A percentile compares a stretch with the other conserved stretches of the same genome.
phyloP scores from a whole-genome alignment of 106 monocot species.

The Acorus calamus region DNA sequence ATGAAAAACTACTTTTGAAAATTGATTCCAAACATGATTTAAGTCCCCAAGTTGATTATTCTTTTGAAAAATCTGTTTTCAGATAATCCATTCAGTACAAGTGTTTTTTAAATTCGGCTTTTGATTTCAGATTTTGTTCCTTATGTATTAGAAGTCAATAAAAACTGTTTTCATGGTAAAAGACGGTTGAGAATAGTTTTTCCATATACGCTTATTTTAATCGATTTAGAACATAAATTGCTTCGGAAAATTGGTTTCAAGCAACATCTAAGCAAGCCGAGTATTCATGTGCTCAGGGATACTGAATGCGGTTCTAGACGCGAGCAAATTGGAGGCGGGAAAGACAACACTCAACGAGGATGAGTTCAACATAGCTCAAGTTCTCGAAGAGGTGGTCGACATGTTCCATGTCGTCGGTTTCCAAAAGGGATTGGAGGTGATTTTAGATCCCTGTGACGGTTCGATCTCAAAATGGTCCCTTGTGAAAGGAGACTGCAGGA shows the following conservation, averaged over 20 bases:
- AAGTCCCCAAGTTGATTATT: no score
- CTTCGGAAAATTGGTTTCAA: neutral
- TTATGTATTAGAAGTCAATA: no score
- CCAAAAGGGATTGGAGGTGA: constrained; percentile 64
- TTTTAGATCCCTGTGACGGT: constrained; percentile 95
- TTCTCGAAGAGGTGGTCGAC: constrained; percentile 70
- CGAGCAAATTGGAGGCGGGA: constrained; percentile 81
- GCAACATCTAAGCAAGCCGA: no score
- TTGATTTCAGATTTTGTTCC: no score
- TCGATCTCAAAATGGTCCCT: constrained; percentile 35
- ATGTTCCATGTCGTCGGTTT: constrained; percentile 54
- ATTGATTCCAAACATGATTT: no score
- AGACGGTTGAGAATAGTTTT: no score
- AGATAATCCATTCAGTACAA: no score
- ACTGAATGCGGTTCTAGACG: constrained; percentile 81
- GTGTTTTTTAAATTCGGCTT: no score
- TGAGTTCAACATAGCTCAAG: constrained; percentile 65
- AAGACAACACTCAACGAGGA: constrained; percentile 75
- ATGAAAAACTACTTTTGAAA: no score
- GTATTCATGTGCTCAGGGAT: constrained; percentile 31
- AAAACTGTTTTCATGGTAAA: no score
- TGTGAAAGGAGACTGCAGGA: constrained; percentile 59
- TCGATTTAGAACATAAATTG: neutral
- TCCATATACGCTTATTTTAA: neutral
- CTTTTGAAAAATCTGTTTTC: no score